Percentiles rank a stretch among this genome's conserved stretches.
Evolutionary conservation across 306 rosid genomes (phyloP).

Genomic region (Vigna mungo): DNA sequence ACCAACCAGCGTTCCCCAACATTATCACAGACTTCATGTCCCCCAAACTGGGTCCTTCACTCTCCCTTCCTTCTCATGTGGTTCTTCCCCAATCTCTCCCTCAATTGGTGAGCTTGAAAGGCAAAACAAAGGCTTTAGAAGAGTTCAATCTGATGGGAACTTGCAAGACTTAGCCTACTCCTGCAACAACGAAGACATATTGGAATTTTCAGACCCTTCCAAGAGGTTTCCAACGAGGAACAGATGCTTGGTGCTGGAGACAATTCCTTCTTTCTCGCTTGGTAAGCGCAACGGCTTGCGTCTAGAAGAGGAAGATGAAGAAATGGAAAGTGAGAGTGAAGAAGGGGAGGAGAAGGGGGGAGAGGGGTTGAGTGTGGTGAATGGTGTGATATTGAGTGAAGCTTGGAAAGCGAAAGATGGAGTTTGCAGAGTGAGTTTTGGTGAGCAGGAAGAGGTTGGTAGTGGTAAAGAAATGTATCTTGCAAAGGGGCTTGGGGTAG

Average conservation of each 20-base stretch:
- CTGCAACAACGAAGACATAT: slow-evolving; percentile 49
- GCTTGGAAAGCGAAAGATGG: slow-evolving; percentile 50
- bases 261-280: slow-evolving; percentile 65
- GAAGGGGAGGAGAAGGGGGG: slow-evolving; percentile 43
- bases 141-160: slow-evolving; percentile 89
- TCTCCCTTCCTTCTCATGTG: slow-evolving; percentile 53
- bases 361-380: slow-evolving; percentile 34
- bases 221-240: slow-evolving; percentile 41
- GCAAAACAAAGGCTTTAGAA: slow-evolving; percentile 60
- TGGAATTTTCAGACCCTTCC: slow-evolving; percentile 32
- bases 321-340: slow-evolving; percentile 52
- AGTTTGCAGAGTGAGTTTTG: slow-evolving; percentile 48
- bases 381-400: slow-evolving; percentile 40
- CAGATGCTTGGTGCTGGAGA: slow-evolving; percentile 52
- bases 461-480: slow-evolving; percentile 56
- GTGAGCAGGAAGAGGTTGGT: slow-evolving; percentile 37
- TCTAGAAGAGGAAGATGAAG: slow-evolving; percentile 65
- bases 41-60: slow-evolving; percentile 51
- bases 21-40: slow-evolving; percentile 47
- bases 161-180: slow-evolving; percentile 61
- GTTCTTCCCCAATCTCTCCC: slow-evolving; percentile 81
- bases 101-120: slow-evolving; percentile 56
- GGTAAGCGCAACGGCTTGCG: slow-evolving; percentile 31
- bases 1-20: slow-evolving; percentile 45
- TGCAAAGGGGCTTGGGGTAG: slow-evolving; percentile 68